phyloP scores from a whole-genome alignment of 176 grass and related monocot species.

The Dendrocalamus sinicus region DNA sequence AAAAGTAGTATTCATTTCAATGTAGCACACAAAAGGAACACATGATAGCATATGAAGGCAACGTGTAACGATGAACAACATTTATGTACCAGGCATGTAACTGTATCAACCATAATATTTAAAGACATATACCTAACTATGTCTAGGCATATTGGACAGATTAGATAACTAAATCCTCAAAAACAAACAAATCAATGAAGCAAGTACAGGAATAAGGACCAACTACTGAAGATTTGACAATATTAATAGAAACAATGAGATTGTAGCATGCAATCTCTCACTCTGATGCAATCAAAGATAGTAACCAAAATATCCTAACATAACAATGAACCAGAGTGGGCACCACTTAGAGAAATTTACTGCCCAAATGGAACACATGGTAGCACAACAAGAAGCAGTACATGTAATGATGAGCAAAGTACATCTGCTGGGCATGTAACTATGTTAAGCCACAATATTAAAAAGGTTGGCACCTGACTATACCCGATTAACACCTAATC shows the following conservation, averaged over 20 bases:
- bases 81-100: too few relatives aligned
- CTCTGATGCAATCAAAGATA: neutral
- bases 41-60: too few relatives aligned
- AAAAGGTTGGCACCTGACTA: constrained; percentile 33
- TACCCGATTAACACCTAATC: constrained; percentile 8
- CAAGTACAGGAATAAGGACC: too few relatives aligned
- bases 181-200: too few relatives aligned
- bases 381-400: constrained; percentile 39
- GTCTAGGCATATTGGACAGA: too few relatives aligned
- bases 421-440: constrained; percentile 37
- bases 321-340: neutral
- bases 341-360: constrained; percentile 18
- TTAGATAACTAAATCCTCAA: too few relatives aligned
- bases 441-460: constrained; percentile 14
- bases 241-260: neutral
- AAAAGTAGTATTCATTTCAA: too few relatives aligned
- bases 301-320: neutral
- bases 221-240: neutral
- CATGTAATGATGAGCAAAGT: constrained; percentile 45
- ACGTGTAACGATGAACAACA: too few relatives aligned
- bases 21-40: too few relatives aligned
- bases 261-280: neutral
- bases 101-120: too few relatives aligned
- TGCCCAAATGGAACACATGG: constrained; percentile 64
- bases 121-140: too few relatives aligned